phyloP scores from a whole-genome alignment of 768 basidiomycete genomes.

The Exidia glandulosa region DNA sequence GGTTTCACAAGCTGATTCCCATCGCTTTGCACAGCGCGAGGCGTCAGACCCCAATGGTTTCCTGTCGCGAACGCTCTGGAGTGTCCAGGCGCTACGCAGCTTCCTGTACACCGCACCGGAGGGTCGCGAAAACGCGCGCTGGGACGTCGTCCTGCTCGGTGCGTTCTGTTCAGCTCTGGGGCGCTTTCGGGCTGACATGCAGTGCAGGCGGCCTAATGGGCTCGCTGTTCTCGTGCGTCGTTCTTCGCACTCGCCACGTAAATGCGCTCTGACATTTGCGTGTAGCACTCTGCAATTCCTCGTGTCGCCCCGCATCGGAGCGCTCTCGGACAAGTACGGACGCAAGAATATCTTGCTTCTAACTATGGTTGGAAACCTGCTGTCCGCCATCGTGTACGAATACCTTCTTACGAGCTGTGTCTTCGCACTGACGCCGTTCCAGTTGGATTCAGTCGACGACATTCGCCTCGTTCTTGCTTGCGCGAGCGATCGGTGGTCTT shows the following conservation, averaged over 20 bases:
- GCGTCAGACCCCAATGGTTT: constrained; percentile 57
- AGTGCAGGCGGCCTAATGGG: constrained; percentile 75
- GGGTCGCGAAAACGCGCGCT: constrained; percentile 45
- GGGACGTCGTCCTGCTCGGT: constrained; percentile 94
- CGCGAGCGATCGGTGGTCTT: constrained; percentile 82
- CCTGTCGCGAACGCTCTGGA: constrained; percentile 55
- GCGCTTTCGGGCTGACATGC: neutral
- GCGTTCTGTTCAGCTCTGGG: constrained; percentile 10
- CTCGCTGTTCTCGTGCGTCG: constrained; percentile 77
- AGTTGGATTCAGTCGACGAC: constrained; percentile 88
- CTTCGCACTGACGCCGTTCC: constrained; percentile 3
- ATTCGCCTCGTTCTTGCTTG: constrained; percentile 82
- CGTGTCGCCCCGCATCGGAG: constrained; percentile 71
- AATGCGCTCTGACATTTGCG: neutral
- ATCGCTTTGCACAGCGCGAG: constrained; percentile 45
- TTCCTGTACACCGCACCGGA: constrained; percentile 45
- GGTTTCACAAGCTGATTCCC: neutral
- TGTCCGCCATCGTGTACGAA: constrained; percentile 75
- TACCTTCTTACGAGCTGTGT: constrained; percentile 1
- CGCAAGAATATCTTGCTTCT: constrained; percentile 71
- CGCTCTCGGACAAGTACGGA: constrained; percentile 83
- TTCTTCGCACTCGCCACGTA: constrained; percentile 4
- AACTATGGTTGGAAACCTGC: constrained; percentile 88
- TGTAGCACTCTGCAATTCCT: constrained; percentile 73
- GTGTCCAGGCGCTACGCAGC: constrained; percentile 56